A percentile compares a stretch with the other conserved stretches of the same genome.
These are phyloP conservation scores for Xylaria venustula DNA, from an alignment of 495 filamentous ascomycete species.

Conservation along the genomic window DNA sequence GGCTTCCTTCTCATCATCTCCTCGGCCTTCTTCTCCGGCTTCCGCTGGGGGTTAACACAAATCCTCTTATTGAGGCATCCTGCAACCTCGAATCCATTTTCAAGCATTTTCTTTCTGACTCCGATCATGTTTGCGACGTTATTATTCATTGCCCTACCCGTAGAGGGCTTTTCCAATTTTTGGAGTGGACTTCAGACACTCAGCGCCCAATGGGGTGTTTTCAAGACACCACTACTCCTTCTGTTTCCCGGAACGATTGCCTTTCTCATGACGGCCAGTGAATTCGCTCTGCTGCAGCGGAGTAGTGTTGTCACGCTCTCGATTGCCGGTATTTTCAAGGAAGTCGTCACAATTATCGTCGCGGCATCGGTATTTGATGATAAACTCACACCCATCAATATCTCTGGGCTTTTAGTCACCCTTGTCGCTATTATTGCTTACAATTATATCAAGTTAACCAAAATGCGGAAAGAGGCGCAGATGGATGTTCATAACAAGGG, in stretches of 20 bases:
- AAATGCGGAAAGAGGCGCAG: conserved; percentile 75
- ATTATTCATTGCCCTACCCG: conserved; percentile 74
- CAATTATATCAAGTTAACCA: conserved; percentile 90
- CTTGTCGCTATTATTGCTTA: conserved; percentile 83
- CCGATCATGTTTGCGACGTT: conserved; percentile 93
- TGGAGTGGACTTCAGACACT: conserved; percentile 61
- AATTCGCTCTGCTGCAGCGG: conserved; percentile 93
- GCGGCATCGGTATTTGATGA: conserved; percentile 90
- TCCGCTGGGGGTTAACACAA: conserved; percentile 96
- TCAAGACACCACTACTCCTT: conserved; percentile 59
- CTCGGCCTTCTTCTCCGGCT: conserved; percentile 91
- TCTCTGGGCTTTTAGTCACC: conserved; percentile 84
- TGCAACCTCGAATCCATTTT: conserved; percentile 95
- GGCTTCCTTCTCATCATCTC: conserved; percentile 92
- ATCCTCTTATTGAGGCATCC: conserved; percentile 93
- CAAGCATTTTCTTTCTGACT: conserved; percentile 93
- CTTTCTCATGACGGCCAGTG: conserved; percentile 93
- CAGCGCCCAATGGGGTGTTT: conserved; percentile 61
- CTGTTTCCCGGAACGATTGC: conserved; percentile 90
- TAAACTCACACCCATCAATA: conserved; percentile 81
- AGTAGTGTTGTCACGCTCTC: conserved; percentile 94
- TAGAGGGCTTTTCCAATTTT: conserved; percentile 75
- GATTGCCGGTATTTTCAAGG: conserved; percentile 98
- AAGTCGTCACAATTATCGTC: conserved; percentile 92
- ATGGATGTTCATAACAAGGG: conserved; percentile 38